A percentile compares a stretch with the other conserved stretches of the same genome.
Evolutionary conservation across 148 eudicot genomes (phyloP).

Genomic region (Silene latifolia): DNA sequence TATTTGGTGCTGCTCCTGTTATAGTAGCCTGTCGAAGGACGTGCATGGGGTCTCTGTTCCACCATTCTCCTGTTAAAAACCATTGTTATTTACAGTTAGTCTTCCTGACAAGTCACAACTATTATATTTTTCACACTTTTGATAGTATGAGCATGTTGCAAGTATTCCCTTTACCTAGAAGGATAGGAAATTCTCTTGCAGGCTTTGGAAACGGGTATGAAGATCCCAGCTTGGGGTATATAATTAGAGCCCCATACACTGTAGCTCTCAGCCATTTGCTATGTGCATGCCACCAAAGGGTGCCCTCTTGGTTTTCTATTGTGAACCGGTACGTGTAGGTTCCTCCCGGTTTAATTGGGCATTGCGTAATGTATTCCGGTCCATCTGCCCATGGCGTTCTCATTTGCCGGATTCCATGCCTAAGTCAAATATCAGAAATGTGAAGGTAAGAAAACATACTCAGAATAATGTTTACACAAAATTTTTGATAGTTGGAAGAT

Average conservation of each 20-base stretch:
- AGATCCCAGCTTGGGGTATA: slow-evolving; percentile 64
- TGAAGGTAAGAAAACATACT: not conserved
- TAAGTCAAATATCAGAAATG: slow-evolving; percentile 22
- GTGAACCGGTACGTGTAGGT: slow-evolving; percentile 76
- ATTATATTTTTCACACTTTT: not conserved
- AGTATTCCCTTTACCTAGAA: slow-evolving; percentile 50
- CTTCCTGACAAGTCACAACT: slow-evolving; percentile 1
- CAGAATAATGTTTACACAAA: not conserved
- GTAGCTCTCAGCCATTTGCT: slow-evolving; percentile 91
- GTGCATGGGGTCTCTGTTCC: slow-evolving; percentile 72
- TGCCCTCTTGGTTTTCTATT: slow-evolving; percentile 75
- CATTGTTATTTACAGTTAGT: slow-evolving; percentile 19
- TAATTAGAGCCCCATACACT: slow-evolving; percentile 77
- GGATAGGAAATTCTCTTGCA: slow-evolving; percentile 55
- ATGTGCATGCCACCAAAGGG: slow-evolving; percentile 99
- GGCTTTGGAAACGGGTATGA: slow-evolving; percentile 69
- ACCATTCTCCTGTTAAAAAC: slow-evolving; percentile 78
- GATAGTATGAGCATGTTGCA: not conserved
- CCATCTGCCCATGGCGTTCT: slow-evolving; percentile 98
- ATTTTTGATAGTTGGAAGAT: not conserved
- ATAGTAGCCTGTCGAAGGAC: slow-evolving; percentile 53
- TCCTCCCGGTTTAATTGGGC: slow-evolving; percentile 77
- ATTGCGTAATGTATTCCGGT: slow-evolving; percentile 81
- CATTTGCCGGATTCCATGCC: slow-evolving; percentile 91
- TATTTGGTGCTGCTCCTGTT: slow-evolving; percentile 76